Evolutionary conservation across 139 green algal species (phyloP).

Genomic region (Volvox africanus): DNA sequence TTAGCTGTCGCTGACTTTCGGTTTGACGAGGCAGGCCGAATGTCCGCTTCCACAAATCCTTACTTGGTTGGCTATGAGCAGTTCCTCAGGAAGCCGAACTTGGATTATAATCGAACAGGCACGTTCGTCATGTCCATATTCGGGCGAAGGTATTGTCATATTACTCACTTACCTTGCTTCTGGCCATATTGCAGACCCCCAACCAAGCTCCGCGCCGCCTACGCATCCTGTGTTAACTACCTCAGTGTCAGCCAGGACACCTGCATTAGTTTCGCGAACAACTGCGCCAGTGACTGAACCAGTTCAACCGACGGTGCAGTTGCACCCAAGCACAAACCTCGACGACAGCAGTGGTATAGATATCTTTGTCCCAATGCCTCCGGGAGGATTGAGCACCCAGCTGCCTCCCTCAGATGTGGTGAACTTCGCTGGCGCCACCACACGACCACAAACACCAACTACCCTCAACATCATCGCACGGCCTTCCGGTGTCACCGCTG

Average conservation of each 20-base stretch:
- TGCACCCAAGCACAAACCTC: background rate
- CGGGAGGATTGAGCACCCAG: background rate
- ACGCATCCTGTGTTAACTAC: background rate
- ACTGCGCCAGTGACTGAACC: background rate
- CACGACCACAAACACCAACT: background rate
- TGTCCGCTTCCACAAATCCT: conserved; percentile 1
- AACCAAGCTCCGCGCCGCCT: background rate
- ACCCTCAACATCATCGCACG: background rate
- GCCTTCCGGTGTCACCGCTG: background rate
- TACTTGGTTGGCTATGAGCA: conserved; percentile 15
- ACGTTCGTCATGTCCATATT: background rate
- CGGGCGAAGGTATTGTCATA: background rate
- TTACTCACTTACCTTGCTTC: too few species aligned
- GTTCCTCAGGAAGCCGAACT: background rate
- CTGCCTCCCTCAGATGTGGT: background rate
- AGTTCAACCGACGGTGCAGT: background rate
- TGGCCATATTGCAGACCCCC: too few species aligned
- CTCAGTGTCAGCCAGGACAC: background rate
- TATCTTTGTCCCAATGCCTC: background rate
- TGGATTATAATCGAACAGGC: background rate
- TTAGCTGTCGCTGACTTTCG: conserved; percentile 6
- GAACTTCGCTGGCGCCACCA: background rate
- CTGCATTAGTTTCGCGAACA: background rate
- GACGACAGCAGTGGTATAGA: conserved; percentile 24
- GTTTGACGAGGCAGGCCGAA: background rate